phyloP scores from a whole-genome alignment of 495 filamentous ascomycete genomes.

The Amphirosellinia nigrospora region DNA sequence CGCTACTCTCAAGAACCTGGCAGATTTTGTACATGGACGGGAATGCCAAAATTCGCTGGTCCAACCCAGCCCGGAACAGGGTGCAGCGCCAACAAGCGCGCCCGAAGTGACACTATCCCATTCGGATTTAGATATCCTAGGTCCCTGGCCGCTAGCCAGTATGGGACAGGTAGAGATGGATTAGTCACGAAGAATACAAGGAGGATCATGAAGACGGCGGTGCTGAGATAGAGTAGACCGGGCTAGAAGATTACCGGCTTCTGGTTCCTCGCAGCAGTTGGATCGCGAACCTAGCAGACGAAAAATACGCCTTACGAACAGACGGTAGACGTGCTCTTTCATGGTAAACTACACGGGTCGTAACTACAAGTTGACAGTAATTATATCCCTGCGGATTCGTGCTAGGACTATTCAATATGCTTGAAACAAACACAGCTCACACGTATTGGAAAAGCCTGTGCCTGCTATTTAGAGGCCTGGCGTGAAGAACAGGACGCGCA shows the following conservation, averaged over 20 bases:
- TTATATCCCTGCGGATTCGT: background rate
- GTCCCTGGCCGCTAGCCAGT: background rate
- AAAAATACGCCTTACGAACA: background rate
- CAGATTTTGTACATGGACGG: conserved; percentile 39
- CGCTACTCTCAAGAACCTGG: conserved; percentile 63
- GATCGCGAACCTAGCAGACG: background rate
- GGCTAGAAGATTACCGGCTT: background rate
- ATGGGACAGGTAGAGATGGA: background rate
- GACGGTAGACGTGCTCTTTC: background rate
- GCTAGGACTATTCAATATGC: background rate
- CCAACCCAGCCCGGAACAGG: conserved; percentile 26
- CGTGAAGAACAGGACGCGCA: background rate
- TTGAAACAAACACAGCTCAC: background rate
- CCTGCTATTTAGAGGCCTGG: background rate
- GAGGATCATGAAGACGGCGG: background rate
- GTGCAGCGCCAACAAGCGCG: background rate
- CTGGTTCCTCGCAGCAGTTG: background rate
- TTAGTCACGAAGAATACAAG: background rate
- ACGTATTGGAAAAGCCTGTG: background rate
- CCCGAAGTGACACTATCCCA: conserved; percentile 31
- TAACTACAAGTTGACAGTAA: background rate
- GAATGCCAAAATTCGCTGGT: conserved; percentile 49
- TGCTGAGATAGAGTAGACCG: background rate
- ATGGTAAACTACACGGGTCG: background rate
- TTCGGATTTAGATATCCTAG: conserved; percentile 33